Conservation (phyloP, 2,329 filamentous ascomycete genomes). For the Colletotrichum acutatum region DNA sequence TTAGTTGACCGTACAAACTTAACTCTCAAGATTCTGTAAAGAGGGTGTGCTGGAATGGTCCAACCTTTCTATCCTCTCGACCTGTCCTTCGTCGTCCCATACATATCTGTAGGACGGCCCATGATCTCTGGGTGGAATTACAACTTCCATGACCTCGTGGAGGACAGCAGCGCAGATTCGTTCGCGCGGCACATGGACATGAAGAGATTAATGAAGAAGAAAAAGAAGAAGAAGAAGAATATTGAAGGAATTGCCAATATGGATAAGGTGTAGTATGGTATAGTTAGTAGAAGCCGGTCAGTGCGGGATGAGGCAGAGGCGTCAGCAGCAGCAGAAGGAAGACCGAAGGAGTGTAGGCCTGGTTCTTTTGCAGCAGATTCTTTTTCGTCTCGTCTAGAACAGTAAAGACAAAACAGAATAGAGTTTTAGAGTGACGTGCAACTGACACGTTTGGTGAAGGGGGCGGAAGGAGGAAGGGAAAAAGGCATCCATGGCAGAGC, state of each 20-base stretch:
- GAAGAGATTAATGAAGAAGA: constrained; percentile 16
- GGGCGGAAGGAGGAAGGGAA: constrained; percentile 19
- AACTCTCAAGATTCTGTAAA: neutral
- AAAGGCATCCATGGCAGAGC: constrained; percentile 21
- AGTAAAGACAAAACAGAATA: constrained; percentile 25
- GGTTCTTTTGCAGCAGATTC: neutral
- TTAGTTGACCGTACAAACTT: constrained; percentile 3
- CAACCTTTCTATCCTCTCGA: constrained; percentile 35
- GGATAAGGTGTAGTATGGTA: constrained; percentile 3
- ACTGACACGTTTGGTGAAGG: constrained; percentile 36
- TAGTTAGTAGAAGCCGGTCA: neutral
- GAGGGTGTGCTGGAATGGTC: neutral
- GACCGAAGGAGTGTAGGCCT: constrained; percentile 27
- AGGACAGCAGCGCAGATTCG: constrained; percentile 22
- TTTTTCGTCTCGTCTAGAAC: constrained; percentile 29
- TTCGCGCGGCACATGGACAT: constrained; percentile 29
- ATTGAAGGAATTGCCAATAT: constrained; percentile 17
- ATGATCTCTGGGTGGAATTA: constrained; percentile 37
- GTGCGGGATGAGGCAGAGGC: neutral
- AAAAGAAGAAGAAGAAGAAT: neutral
- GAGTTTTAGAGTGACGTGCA: constrained; percentile 35
- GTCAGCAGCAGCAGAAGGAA: constrained; percentile 1
- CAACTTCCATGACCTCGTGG: constrained; percentile 35
- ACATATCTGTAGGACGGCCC: constrained; percentile 35
- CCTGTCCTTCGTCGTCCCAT: constrained; percentile 36